Evolutionary conservation across 2,329 filamentous ascomycete species (phyloP).

Genomic region (Paecilomyces sp.): DNA sequence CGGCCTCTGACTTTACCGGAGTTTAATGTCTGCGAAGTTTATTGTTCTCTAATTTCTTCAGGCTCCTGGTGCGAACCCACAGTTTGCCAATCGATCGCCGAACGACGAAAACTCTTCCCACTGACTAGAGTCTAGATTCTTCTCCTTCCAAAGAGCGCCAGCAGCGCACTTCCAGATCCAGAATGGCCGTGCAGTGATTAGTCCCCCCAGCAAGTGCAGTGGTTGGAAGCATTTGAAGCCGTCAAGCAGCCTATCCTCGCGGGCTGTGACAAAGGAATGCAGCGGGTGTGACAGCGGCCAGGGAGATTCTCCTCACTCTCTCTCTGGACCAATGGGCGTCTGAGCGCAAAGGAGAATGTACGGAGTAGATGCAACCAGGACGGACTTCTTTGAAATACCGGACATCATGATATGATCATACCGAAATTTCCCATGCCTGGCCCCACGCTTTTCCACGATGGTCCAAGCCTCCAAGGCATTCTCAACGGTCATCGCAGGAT

Average conservation of each 20-base stretch:
- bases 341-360: background rate
- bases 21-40: background rate
- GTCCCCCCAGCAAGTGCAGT: no score
- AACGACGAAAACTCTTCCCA: background rate
- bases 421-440: background rate
- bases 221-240: no score
- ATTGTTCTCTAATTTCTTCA: background rate
- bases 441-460: background rate
- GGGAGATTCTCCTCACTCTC: background rate
- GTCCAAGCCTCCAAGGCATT: background rate
- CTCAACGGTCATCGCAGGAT: background rate
- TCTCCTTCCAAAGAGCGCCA: background rate
- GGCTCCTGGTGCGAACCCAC: background rate
- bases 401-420: background rate
- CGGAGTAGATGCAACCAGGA: background rate
- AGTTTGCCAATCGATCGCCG: background rate
- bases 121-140: background rate
- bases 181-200: background rate
- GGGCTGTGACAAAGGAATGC: background rate
- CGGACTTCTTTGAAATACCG: background rate
- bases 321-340: background rate
- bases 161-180: background rate
- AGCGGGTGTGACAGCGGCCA: background rate
- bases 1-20: background rate
- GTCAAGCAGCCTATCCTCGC: no score